Evolutionary conservation across 2,329 filamentous ascomycete species (phyloP).

Genomic region (Dactylellina parvicollis): DNA sequence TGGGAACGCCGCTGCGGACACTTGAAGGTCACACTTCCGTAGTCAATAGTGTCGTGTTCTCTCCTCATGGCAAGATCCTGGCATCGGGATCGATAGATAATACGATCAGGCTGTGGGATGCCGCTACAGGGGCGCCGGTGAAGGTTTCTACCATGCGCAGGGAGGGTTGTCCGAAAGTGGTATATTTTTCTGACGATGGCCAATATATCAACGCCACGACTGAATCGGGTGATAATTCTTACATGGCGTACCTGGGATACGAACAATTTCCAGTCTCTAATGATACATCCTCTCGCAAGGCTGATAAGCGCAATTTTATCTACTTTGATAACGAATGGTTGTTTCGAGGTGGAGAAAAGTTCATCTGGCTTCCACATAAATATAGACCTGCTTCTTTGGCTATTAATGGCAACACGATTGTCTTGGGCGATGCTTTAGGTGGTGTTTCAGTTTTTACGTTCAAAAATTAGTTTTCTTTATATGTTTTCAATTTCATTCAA

Average conservation of each 20-base stretch:
- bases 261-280: not conserved
- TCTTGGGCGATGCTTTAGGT: not conserved
- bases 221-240: not conserved
- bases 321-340: not conserved
- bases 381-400: not conserved
- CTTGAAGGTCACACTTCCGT: conserved; percentile 55
- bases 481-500: no score
- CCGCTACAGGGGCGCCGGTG: no score
- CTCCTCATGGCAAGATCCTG: conserved; percentile 3
- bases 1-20: conserved; percentile 20
- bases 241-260: not conserved
- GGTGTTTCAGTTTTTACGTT: conserved; percentile 1
- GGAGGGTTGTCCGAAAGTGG: not conserved
- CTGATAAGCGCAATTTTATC: not conserved
- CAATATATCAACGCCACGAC: not conserved
- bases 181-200: conserved; percentile 12
- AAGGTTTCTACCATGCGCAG: not conserved
- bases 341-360: not conserved
- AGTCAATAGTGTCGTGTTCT: conserved; percentile 1
- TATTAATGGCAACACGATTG: not conserved
- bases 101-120: conserved; percentile 10
- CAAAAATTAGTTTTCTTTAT: no score
- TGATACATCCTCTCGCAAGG: not conserved
- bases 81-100: conserved; percentile 3
- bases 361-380: conserved; percentile 11